A percentile compares a stretch with the other conserved stretches of the same genome.
Evolutionary conservation across 2,329 filamentous ascomycete species (phyloP).

Genomic region (Aspergillus glaucus): DNA sequence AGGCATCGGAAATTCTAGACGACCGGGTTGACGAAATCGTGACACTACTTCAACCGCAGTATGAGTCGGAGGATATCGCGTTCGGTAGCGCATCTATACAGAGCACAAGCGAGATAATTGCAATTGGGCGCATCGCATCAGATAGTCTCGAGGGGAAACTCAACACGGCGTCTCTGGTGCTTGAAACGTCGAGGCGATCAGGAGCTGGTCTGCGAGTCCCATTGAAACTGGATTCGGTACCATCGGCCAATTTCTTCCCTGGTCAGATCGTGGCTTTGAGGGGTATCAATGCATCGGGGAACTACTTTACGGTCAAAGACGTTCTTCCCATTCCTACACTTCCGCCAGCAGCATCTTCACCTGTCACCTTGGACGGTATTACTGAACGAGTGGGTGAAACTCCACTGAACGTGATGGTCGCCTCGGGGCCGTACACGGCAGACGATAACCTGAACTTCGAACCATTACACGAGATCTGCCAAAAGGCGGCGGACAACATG

Average conservation of each 20-base stretch:
- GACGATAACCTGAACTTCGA: conserved; percentile 91
- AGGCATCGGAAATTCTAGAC: conserved; percentile 87
- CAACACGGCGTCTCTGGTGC: conserved; percentile 74
- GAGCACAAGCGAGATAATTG: conserved; percentile 78
- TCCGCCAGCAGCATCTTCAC: conserved; percentile 64
- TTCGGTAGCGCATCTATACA: conserved; percentile 85
- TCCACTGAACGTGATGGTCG: conserved; percentile 71
- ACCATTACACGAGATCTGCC: conserved; percentile 73
- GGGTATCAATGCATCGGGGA: conserved; percentile 80
- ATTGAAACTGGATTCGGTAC: conserved; percentile 64
- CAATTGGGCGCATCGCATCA: conserved; percentile 84
- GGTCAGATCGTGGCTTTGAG: conserved; percentile 85
- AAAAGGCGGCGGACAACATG: conserved; percentile 64
- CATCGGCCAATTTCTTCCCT: conserved; percentile 78
- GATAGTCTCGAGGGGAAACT: conserved; percentile 79
- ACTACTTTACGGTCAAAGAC: conserved; percentile 73
- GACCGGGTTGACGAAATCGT: conserved; percentile 90
- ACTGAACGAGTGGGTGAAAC: conserved; percentile 62
- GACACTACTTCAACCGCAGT: conserved; percentile 63
- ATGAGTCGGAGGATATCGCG: conserved; percentile 68
- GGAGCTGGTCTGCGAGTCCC: conserved; percentile 78
- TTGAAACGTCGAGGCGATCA: conserved; percentile 79
- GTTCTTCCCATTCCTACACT: conserved; percentile 69
- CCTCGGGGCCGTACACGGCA: conserved; percentile 82
- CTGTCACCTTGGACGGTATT: conserved; percentile 59